These are phyloP conservation scores for Aegle marmelos DNA, from an alignment of 345 rosid genomes.

Conservation along the genomic window DNA sequence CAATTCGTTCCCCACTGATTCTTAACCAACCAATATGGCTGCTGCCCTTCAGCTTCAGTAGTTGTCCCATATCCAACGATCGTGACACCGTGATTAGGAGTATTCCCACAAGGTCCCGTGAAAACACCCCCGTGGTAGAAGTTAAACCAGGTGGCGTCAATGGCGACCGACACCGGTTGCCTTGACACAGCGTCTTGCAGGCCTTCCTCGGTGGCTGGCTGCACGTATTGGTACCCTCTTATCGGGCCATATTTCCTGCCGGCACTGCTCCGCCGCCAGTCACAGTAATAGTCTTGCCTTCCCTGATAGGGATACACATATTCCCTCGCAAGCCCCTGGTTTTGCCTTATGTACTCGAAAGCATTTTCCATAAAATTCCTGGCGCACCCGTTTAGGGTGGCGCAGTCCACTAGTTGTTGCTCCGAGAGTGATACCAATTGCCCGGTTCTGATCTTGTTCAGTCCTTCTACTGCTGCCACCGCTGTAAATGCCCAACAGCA, in stretches of 20 bases:
- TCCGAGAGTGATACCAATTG: conserved; percentile 38
- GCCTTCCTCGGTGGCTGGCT: conserved; percentile 33
- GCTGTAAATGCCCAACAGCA: conserved; percentile 65
- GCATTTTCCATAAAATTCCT: conserved; percentile 37
- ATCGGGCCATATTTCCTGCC: conserved; percentile 28
- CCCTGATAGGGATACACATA: conserved; percentile 25
- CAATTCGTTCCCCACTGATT: no score
- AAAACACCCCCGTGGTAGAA: no score
- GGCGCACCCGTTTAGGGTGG: conserved; percentile 34
- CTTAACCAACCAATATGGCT: no score
- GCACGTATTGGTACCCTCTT: conserved; percentile 41
- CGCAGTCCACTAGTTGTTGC: conserved; percentile 60
- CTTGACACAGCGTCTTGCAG: conserved; percentile 43
- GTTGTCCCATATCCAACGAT: no score
- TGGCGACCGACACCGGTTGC: conserved; percentile 53
- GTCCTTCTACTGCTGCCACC: conserved; percentile 40
- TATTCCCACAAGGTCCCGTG: no score
- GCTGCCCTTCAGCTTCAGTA: no score
- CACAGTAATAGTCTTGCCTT: conserved; percentile 21
- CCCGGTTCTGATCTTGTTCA: conserved; percentile 37
- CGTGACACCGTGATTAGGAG: no score
- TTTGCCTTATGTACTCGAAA: conserved; percentile 19
- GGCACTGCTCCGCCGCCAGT: background rate
- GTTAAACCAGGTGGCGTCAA: conserved; percentile 21
- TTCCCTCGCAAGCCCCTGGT: conserved; percentile 32